phyloP scores from a whole-genome alignment of 768 basidiomycete species.

The Paxillus ammoniavirescens region DNA sequence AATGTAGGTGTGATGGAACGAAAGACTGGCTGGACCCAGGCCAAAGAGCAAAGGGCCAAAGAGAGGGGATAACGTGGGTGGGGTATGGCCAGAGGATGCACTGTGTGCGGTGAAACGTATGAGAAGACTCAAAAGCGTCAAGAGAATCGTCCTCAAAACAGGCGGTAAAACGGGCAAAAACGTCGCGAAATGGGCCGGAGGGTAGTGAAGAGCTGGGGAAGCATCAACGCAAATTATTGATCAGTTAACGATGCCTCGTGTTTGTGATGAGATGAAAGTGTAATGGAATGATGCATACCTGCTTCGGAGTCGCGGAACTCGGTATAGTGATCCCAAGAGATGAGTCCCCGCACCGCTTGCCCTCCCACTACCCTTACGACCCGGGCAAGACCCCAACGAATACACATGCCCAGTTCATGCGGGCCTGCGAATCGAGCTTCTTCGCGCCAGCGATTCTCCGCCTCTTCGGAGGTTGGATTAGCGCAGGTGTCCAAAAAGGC shows the following conservation, averaged over 20 bases:
- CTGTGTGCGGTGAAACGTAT: conserved; percentile 82
- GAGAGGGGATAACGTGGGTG: conserved; percentile 83
- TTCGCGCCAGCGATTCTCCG: conserved; percentile 64
- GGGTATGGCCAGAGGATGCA: conserved; percentile 84
- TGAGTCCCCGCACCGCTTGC: conserved; percentile 74
- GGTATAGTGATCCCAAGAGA: conserved; percentile 83
- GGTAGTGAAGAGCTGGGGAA: conserved; percentile 55
- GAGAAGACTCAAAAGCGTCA: conserved; percentile 77
- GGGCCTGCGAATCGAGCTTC: conserved; percentile 84
- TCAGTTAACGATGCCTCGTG: conserved; percentile 21
- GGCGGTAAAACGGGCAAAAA: conserved; percentile 58
- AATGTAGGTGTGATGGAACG: conserved; percentile 58
- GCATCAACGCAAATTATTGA: conserved; percentile 18
- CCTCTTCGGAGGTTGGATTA: conserved; percentile 33
- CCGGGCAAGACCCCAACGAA: conserved; percentile 89
- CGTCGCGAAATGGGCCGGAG: conserved; percentile 66
- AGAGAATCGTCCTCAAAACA: conserved; percentile 56
- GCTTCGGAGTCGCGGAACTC: conserved; percentile 82
- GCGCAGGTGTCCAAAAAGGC: conserved; percentile 70
- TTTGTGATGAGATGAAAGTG: conserved; percentile 18
- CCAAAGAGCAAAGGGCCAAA: conserved; percentile 92
- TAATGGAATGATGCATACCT: conserved; percentile 48
- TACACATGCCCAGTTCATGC: conserved; percentile 86
- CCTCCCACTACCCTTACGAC: conserved; percentile 70
- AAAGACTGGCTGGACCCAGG: conserved; percentile 50